These are phyloP conservation scores for Gardenia jasminoides DNA, from an alignment of 257 asterid species.

Conservation along the genomic window DNA sequence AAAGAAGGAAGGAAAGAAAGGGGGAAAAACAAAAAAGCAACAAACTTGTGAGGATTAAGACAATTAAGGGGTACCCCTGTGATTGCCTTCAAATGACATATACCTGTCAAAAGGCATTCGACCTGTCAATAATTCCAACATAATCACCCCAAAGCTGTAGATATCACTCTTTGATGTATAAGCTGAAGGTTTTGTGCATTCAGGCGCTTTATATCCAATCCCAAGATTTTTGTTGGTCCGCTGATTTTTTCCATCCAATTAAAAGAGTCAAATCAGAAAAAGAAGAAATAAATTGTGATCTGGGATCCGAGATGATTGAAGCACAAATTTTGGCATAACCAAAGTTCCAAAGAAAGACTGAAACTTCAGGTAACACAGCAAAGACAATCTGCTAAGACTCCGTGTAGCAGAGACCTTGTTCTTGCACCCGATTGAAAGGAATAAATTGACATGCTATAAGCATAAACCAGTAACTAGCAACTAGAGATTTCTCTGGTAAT, in stretches of 20 bases:
- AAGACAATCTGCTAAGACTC: too few relatives aligned
- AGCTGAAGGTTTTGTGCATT: constrained; percentile 39
- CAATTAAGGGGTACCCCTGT: neutral
- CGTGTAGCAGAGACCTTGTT: neutral
- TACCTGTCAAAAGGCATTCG: constrained; percentile 59
- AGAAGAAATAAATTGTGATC: neutral
- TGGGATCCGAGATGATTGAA: neutral
- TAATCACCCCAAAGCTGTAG: constrained; percentile 59
- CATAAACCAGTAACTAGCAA: too few relatives aligned
- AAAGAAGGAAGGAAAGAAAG: too few relatives aligned
- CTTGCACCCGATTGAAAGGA: neutral
- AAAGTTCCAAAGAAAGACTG: neutral
- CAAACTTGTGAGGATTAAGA: neutral
- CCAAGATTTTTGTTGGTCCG: constrained; percentile 25
- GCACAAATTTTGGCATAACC: too few relatives aligned
- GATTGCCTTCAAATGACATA: neutral
- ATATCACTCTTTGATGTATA: constrained; percentile 53
- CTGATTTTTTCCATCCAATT: neutral
- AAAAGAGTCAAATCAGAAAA: neutral
- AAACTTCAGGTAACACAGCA: neutral
- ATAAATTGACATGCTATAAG: too few relatives aligned
- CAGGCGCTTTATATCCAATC: constrained; percentile 57
- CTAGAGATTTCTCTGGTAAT: too few relatives aligned
- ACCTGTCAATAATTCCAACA: constrained; percentile 62
- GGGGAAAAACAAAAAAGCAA: neutral